Percentiles rank a stretch among this genome's conserved stretches.
Conservation (phyloP, 2,329 filamentous ascomycete genomes). For the Fusarium xyrophilum region DNA sequence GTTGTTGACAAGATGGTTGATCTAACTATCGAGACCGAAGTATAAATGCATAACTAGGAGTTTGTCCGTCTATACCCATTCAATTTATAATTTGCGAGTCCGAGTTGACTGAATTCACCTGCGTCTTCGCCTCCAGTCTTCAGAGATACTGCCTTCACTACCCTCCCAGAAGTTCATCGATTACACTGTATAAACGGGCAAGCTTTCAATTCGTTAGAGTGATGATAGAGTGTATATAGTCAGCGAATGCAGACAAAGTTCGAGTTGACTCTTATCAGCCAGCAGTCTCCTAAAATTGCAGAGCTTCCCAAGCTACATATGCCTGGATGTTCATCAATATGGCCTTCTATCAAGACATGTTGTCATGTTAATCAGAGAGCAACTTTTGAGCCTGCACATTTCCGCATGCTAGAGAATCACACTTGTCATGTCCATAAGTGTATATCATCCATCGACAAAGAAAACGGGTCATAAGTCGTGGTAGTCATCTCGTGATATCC, state of each 20-base stretch:
- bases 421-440: neutral
- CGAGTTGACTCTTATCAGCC: neutral
- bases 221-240: neutral
- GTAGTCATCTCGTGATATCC: constrained; percentile 25
- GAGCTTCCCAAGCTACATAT: neutral
- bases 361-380: neutral
- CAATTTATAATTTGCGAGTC: neutral
- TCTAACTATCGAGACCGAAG: constrained; percentile 38
- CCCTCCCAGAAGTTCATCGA: neutral
- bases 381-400: neutral
- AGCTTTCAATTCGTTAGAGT: neutral
- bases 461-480: constrained; percentile 33
- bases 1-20: constrained; percentile 39
- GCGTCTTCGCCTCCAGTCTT: neutral
- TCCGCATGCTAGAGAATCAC: neutral
- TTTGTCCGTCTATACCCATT: constrained; percentile 11
- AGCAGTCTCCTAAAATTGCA: neutral
- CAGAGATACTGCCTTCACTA: neutral
- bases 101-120: neutral
- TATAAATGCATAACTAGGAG: constrained; percentile 12
- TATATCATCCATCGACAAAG: constrained; percentile 5
- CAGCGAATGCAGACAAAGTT: neutral
- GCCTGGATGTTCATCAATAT: neutral
- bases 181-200: neutral
- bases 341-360: neutral